Conservation (phyloP, 2,329 filamentous ascomycete species). For the Fusarium globosum region DNA sequence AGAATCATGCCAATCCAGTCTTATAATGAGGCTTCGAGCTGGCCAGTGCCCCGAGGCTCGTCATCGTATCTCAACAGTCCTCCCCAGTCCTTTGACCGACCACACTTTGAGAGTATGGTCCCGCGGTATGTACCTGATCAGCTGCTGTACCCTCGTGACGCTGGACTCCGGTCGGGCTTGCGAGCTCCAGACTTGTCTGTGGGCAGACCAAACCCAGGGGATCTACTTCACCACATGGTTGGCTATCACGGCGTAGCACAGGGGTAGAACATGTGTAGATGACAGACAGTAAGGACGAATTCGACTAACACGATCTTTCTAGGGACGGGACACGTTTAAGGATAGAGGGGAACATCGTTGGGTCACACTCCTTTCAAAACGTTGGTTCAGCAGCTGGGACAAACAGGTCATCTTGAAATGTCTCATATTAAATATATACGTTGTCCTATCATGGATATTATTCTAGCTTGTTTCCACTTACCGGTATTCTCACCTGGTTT, state of each 20-base stretch:
- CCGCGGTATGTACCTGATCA: conserved; percentile 19
- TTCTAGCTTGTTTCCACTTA: conserved; percentile 8
- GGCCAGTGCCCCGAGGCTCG: conserved; percentile 21
- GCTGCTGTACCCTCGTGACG: not conserved
- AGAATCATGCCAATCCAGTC: conserved; percentile 14
- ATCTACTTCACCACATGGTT: conserved; percentile 7
- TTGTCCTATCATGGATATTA: conserved; percentile 25
- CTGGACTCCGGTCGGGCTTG: conserved; percentile 8
- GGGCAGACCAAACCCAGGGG: not conserved
- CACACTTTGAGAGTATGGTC: conserved; percentile 8
- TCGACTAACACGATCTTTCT: not conserved
- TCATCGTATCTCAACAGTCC: conserved; percentile 1
- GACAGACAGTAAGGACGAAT: not conserved
- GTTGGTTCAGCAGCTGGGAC: not conserved
- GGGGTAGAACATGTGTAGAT: not conserved
- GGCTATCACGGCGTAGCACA: conserved; percentile 19
- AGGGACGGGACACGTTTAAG: not conserved
- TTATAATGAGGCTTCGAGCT: conserved; percentile 18
- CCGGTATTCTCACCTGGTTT: not conserved
- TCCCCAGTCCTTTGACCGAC: conserved; percentile 5
- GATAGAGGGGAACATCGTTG: not conserved
- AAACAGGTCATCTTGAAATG: not conserved
- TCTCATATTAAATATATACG: conserved; percentile 27
- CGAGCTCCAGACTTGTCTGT: conserved; percentile 18
- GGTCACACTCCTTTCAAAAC: conserved; percentile 24